Percentiles rank a stretch among this genome's conserved stretches.
Conservation (phyloP, 2,329 filamentous ascomycete species). For the Pyrenophora teres region DNA sequence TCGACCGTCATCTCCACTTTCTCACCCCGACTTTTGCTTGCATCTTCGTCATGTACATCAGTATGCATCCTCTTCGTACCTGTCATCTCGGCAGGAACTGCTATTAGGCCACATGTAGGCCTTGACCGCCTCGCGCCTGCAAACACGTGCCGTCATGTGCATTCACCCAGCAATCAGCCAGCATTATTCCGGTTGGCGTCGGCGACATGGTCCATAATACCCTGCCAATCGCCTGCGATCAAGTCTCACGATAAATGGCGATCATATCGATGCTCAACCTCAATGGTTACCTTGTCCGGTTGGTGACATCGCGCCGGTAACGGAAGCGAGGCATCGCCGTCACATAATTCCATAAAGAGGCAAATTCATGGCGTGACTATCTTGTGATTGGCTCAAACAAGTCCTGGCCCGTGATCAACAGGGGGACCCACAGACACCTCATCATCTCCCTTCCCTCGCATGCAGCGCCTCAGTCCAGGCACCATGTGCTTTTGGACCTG, state of each 20-base stretch:
- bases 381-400: constrained; percentile 5
- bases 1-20: too few species aligned
- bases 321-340: constrained; percentile 22
- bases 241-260: constrained; percentile 12
- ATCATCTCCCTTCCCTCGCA: background rate
- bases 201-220: constrained; percentile 6
- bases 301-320: constrained; percentile 14
- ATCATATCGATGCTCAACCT: constrained; percentile 13
- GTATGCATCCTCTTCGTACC: too few species aligned
- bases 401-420: constrained; percentile 3
- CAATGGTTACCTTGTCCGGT: constrained; percentile 18
- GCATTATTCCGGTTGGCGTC: constrained; percentile 11
- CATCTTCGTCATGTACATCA: too few species aligned
- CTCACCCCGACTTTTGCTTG: too few species aligned
- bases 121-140: constrained; percentile 14
- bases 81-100: background rate
- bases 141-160: constrained; percentile 16
- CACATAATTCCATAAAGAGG: constrained; percentile 8
- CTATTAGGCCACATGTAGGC: background rate
- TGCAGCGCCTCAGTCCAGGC: too few species aligned
- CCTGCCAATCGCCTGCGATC: constrained; percentile 10
- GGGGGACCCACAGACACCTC: constrained; percentile 2
- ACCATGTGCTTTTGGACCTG: background rate
- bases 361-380: constrained; percentile 8
- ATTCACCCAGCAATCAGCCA: constrained; percentile 21